These are phyloP conservation scores for Paracorniculantispora psalliotae DNA, from an alignment of 2,329 filamentous ascomycete genomes.

Conservation along the genomic window DNA sequence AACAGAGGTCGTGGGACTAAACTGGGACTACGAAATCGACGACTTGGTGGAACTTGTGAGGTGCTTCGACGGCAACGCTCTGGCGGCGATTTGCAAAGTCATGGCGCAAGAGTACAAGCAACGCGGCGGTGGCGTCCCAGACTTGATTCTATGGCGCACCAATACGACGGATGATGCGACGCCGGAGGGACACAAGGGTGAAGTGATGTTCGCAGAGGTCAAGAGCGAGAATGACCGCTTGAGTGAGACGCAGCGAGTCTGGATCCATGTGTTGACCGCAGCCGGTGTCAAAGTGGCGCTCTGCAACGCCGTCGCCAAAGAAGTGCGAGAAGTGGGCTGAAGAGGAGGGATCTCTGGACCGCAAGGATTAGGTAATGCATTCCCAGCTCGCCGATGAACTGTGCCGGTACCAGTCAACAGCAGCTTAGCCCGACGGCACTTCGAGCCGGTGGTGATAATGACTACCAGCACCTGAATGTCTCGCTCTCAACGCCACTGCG, in stretches of 20 bases:
- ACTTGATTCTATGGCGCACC: conserved; percentile 80
- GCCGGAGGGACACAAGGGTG: conserved; percentile 31
- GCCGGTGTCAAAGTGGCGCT: conserved; percentile 84
- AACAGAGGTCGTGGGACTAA: conserved; percentile 85
- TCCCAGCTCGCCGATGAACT: background rate
- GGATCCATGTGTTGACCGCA: conserved; percentile 88
- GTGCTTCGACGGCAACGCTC: conserved; percentile 74
- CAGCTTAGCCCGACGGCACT: background rate
- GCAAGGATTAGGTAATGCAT: background rate
- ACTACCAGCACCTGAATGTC: background rate
- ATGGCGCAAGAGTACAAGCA: conserved; percentile 92
- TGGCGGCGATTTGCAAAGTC: conserved; percentile 84
- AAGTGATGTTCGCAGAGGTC: conserved; percentile 74
- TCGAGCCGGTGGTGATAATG: background rate
- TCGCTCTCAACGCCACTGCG: background rate
- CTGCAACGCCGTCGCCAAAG: conserved; percentile 57
- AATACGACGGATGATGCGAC: conserved; percentile 23
- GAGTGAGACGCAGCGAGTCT: conserved; percentile 92
- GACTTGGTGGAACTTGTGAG: conserved; percentile 74
- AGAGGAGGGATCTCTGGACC: background rate
- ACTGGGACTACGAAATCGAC: conserved; percentile 78
- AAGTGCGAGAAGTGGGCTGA: conserved; percentile 41
- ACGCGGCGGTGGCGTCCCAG: conserved; percentile 81
- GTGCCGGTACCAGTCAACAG: background rate
- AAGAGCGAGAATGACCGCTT: conserved; percentile 87